Evolutionary conservation across 2,329 filamentous ascomycete genomes (phyloP).

Genomic region (Xylariaceae sp.): DNA sequence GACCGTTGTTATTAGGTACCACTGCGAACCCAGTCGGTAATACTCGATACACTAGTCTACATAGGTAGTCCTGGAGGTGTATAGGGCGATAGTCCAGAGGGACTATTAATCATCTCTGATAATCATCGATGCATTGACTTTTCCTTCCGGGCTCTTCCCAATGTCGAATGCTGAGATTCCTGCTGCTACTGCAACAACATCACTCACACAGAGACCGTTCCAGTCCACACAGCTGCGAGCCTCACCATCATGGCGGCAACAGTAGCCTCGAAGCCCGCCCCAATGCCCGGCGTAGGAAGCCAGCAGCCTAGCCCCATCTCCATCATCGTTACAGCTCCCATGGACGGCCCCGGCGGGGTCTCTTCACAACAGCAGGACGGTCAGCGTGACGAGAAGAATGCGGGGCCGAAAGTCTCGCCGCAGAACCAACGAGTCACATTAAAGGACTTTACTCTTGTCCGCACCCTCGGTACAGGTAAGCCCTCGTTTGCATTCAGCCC

Average conservation of each 20-base stretch:
- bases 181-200: slow-evolving; percentile 17
- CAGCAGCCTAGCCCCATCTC: slow-evolving; percentile 24
- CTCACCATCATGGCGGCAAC: slow-evolving; percentile 31
- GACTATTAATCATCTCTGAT: neutral
- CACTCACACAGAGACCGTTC: slow-evolving; percentile 3
- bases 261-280: slow-evolving; percentile 27
- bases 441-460: slow-evolving; percentile 65
- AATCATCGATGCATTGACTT: slow-evolving; percentile 14
- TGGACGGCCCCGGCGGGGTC: slow-evolving; percentile 18
- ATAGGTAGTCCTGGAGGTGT: neutral
- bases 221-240: slow-evolving; percentile 9
- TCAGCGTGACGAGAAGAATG: slow-evolving; percentile 17
- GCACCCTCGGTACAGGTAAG: slow-evolving; percentile 70
- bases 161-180: slow-evolving; percentile 7
- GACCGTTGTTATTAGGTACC: neutral
- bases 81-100: neutral
- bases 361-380: slow-evolving; percentile 13
- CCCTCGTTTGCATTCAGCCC: neutral
- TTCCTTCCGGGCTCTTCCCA: slow-evolving; percentile 9
- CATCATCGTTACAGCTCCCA: slow-evolving; percentile 15
- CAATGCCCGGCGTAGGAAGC: slow-evolving; percentile 20
- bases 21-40: neutral
- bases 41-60: neutral
- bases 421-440: slow-evolving; percentile 37
- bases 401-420: slow-evolving; percentile 27